phyloP scores from a whole-genome alignment of 2,329 filamentous ascomycete genomes.

The Ophiostoma ips region DNA sequence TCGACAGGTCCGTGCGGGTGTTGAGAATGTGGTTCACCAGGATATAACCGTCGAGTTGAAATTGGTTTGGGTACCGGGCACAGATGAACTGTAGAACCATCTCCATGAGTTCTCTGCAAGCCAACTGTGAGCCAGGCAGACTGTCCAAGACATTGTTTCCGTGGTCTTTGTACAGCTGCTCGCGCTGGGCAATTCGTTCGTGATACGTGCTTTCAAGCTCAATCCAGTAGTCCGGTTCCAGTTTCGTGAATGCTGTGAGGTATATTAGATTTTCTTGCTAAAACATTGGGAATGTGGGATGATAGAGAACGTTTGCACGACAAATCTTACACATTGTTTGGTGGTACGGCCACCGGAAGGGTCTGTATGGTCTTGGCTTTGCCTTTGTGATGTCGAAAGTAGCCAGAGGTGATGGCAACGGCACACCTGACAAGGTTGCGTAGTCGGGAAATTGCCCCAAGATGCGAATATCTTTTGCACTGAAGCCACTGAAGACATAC shows the following conservation, averaged over 20 bases:
- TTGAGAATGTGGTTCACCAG: constrained; percentile 58
- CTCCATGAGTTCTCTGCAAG: constrained; percentile 78
- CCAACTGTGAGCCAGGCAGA: constrained; percentile 63
- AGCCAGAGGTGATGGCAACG: constrained; percentile 45
- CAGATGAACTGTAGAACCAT: constrained; percentile 71
- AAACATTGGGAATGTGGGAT: not conserved
- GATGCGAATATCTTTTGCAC: constrained; percentile 17
- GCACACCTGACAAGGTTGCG: constrained; percentile 58
- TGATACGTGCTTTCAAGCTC: constrained; percentile 66
- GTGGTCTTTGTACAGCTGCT: constrained; percentile 48
- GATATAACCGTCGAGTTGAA: constrained; percentile 39
- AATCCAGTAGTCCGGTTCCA: constrained; percentile 80
- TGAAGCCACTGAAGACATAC: not conserved
- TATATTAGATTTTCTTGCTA: not conserved
- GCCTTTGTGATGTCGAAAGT: constrained; percentile 58
- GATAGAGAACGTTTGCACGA: not conserved
- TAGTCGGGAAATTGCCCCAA: constrained; percentile 74
- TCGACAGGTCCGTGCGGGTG: constrained; percentile 43
- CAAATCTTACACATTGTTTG: constrained; percentile 71
- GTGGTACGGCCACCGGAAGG: constrained; percentile 73
- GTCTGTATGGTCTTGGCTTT: constrained; percentile 60
- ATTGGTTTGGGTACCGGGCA: constrained; percentile 62
- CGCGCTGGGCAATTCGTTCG: constrained; percentile 53
- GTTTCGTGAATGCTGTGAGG: constrained; percentile 52
- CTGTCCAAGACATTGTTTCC: constrained; percentile 50